Conservation (phyloP, 2,329 filamentous ascomycete genomes). For the Colletotrichum costaricense region DNA sequence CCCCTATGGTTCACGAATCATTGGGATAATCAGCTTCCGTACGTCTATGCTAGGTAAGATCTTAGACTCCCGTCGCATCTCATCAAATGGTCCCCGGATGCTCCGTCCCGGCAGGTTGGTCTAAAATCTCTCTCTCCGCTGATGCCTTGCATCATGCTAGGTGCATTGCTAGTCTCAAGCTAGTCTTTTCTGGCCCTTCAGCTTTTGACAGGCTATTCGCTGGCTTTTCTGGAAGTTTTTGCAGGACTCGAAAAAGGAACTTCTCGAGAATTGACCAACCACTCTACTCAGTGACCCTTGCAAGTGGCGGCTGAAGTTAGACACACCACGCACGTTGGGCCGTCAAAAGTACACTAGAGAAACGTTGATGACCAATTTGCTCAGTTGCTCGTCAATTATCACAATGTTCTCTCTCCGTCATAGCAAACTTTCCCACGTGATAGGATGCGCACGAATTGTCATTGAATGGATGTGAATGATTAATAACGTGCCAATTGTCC, state of each 20-base stretch:
- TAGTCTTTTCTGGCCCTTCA: not conserved
- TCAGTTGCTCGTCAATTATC: not conserved
- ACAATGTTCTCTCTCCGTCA: not conserved
- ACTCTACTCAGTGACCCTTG: not conserved
- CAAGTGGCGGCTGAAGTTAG: not conserved
- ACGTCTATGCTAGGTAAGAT: not conserved
- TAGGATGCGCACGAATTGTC: not conserved
- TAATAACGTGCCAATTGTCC: no score
- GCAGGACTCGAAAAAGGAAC: not conserved
- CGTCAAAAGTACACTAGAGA: not conserved
- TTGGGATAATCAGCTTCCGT: not conserved
- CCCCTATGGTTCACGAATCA: not conserved
- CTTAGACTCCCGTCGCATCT: not conserved
- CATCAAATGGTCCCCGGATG: not conserved
- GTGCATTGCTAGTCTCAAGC: not conserved
- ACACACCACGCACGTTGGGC: not conserved
- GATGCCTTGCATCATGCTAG: not conserved
- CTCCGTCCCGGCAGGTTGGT: not conserved
- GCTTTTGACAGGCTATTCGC: not conserved
- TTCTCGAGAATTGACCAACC: not conserved
- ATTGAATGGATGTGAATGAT: no score
- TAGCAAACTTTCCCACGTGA: accelerated
- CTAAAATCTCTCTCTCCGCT: not conserved
- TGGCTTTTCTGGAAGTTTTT: not conserved
- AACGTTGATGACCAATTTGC: not conserved